Evolutionary conservation across 164 flowering plant species (phyloP).

Genomic region (Aristolochia californica): DNA sequence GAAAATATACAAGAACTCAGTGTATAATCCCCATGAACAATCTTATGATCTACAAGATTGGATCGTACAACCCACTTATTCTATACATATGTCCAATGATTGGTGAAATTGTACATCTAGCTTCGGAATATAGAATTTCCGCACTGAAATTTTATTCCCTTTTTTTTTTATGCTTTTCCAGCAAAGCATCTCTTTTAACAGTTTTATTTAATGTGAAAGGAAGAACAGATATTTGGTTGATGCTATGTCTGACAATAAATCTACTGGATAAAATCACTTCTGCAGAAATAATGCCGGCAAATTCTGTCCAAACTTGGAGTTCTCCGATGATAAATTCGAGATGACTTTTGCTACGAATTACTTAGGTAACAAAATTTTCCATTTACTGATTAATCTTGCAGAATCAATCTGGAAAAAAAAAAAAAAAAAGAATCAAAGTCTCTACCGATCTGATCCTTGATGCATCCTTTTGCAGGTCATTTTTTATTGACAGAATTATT

Average conservation of each 20-base stretch:
- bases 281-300: conserved; percentile 96
- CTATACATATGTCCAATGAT: not conserved
- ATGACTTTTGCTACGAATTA: conserved; percentile 95
- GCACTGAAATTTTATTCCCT: not conserved
- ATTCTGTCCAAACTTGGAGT: conserved; percentile 68
- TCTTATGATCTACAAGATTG: not conserved
- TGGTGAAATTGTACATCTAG: too few species aligned
- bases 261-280: not conserved
- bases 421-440: too few species aligned
- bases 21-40: too few species aligned
- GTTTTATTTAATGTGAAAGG: too few species aligned
- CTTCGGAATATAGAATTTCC: too few species aligned
- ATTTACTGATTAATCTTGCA: too few species aligned
- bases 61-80: not conserved
- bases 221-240: too few species aligned
- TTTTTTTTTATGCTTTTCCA: too few species aligned
- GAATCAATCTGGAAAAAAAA: not conserved
- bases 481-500: conserved; percentile 64
- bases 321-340: conserved; percentile 90
- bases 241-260: too few species aligned
- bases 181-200: too few species aligned
- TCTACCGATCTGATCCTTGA: not conserved
- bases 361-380: conserved; percentile 48
- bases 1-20: too few species aligned
- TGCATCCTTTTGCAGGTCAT: conserved; percentile 60